phyloP scores from a whole-genome alignment of 2,329 filamentous ascomycete species.

The Sporothrix protearum region DNA sequence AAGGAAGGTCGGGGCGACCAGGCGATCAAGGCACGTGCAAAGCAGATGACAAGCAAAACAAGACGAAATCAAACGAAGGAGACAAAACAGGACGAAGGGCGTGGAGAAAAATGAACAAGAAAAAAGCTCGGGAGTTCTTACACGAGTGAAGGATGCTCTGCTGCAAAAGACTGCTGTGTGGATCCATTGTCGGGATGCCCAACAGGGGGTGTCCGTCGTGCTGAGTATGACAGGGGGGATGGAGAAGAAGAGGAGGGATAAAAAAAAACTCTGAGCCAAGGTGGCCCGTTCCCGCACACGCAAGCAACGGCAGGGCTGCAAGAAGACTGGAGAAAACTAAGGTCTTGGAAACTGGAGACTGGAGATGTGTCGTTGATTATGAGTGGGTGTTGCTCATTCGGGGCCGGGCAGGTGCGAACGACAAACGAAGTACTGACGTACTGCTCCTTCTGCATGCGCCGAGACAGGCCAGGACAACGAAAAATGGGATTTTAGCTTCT shows the following conservation, averaged over 20 bases:
- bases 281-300: slow-evolving; percentile 6
- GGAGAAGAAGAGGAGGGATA: neutral
- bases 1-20: neutral
- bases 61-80: neutral
- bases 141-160: slow-evolving; percentile 23
- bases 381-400: neutral
- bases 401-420: slow-evolving; percentile 3
- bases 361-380: neutral
- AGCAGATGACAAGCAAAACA: neutral
- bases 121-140: slow-evolving; percentile 12
- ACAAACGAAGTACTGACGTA: neutral
- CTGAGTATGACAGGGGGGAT: neutral
- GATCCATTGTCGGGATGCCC: slow-evolving; percentile 23
- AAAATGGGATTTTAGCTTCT: slow-evolving; percentile 5
- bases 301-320: slow-evolving; percentile 1
- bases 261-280: slow-evolving; percentile 4
- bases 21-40: neutral
- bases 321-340: neutral
- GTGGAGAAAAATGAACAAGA: neutral
- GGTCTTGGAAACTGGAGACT: neutral
- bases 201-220: neutral
- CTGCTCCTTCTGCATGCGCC: neutral
- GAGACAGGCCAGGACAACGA: neutral
- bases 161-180: slow-evolving; percentile 20
- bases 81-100: neutral